Evolutionary conservation across 768 basidiomycete genomes (phyloP).

Genomic region (Boletus reticuloceps): DNA sequence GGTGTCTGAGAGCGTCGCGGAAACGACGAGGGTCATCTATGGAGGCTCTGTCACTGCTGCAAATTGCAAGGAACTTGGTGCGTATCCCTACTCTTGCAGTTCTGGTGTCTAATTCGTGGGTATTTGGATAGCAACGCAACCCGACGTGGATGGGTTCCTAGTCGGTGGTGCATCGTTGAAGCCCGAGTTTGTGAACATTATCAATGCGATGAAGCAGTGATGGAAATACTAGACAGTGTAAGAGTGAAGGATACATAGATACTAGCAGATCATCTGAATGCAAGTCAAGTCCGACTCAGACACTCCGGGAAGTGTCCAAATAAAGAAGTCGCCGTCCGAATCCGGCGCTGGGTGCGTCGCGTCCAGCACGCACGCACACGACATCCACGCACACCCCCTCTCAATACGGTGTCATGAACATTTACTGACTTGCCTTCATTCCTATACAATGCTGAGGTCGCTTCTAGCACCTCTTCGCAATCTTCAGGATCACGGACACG

Average conservation of each 20-base stretch:
- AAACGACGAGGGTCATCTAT: conserved; percentile 84
- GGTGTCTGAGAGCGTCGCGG: conserved; percentile 69
- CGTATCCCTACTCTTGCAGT: conserved; percentile 25
- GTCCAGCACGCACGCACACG: neutral
- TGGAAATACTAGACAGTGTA: neutral
- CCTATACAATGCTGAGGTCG: conserved; percentile 49
- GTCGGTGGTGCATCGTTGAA: conserved; percentile 98
- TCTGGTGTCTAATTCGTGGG: neutral
- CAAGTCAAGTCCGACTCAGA: too few relatives aligned
- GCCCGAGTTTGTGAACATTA: conserved; percentile 92
- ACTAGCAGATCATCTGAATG: too few relatives aligned
- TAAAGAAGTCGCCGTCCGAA: neutral
- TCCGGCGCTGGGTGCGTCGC: neutral
- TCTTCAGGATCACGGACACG: conserved; percentile 46
- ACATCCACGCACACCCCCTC: neutral
- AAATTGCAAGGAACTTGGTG: conserved; percentile 87
- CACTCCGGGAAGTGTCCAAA: neutral
- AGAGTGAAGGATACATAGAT: too few relatives aligned
- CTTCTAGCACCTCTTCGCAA: conserved; percentile 58
- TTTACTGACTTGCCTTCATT: neutral
- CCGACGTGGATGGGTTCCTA: conserved; percentile 95
- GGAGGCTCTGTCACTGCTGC: conserved; percentile 91
- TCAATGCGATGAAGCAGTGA: conserved; percentile 58
- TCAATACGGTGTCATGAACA: conserved; percentile 2
- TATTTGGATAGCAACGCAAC: conserved; percentile 53